Base-by-base conservation (phyloP, 208 protist genomes). In the Acanthamoeba healyi region DNA sequence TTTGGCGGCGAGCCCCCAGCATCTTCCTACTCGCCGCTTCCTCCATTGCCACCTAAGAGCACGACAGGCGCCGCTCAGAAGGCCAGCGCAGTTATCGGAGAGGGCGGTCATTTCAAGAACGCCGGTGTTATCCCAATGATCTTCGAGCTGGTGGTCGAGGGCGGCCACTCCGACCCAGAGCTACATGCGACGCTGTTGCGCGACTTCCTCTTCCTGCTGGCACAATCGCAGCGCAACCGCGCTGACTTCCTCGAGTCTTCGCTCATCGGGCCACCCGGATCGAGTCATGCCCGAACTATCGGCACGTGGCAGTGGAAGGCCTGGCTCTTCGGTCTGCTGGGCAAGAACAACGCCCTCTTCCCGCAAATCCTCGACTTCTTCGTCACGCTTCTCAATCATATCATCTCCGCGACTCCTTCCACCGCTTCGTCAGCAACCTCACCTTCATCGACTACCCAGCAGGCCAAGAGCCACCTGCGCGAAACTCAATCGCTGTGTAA, bases 231-330 rank as follows among this genome's bases (percentile, higher is more conserved):
- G 34, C 84, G 61, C 51, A 91, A 91, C 56, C 51, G 61, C 14
- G 42, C 29, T 1, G 84, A 29, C 17, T 91, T 91, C 40, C 56
- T 91, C n/a, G 77, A 86, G 34, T 49, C 77, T 5, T 86, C 77
- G 77, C 77, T 86, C 26, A 38, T 86, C 77, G 44, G 44, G 5
- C 84, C 42, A 26, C 4, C 84, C 26, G 84, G 51, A 2, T 70
- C 84, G 58, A 46, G 38, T 29, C 15, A 26, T 32, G 0, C 17
- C 7, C 51, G 84, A 40, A 34, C 14, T 40, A 74, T 91, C 61
- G 84, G 84, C 40, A 56, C 84, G 5, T 91, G 84, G 84, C 84
- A 91, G 84, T 91, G 84, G 84, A 91, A 91, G 61, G 61, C 84
- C 26, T 91, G 84, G 84, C 84, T 91, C 32, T 91, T 91, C 32